Evolutionary conservation across 2,329 filamentous ascomycete species (phyloP), one percentile per base, ranked within the genome.

Genomic region (Podosphaera fusca): DNA sequence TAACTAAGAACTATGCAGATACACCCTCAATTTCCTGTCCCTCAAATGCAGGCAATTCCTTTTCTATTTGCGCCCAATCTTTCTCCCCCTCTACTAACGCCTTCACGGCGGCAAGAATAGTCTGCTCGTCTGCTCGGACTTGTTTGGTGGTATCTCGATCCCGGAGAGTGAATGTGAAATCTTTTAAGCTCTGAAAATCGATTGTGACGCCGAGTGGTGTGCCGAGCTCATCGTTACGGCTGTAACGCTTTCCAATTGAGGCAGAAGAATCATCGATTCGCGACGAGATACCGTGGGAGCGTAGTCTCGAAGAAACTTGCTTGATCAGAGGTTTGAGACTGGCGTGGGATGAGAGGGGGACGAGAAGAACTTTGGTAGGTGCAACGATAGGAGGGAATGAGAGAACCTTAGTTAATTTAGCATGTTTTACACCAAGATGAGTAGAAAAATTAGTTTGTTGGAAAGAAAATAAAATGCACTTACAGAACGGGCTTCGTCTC

Each of bases 341-440:
- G 55, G 80, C 71, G 68, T 95, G 85, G 65, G 78, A 80, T 57
- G 88, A 94, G 49, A 96, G 77, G 40, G 90, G 90, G 31, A 94
- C 87, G 59, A 98, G 81, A 58, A 96, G 79, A 55, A 95, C 88
- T 75, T 95, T 95, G 62, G 87, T 95, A 1, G 92, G 92, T n/a
- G 92, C 88, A 56, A 95, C 78, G 0, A 79, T 75, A 3, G 82
- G 78, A 67, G 83, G 79, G 74, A 88, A 87, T 6, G 82, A 86
- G 59, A 88, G 74, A 54, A 87, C 77, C 77, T 82, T 59, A n/a
- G 8, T 14, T 35, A 31, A 55, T 57, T 60, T 59, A 55, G 61
- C 38, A 36, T 56, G 21, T 40, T 31, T 7, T 2, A 40, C 0
- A 40, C 9, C 10, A 35, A 5, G n/a, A 10, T 35, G 8, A 30